Conservation (phyloP, 1,139 yeast genomes). For the Kluyveromyces sp. region DNA sequence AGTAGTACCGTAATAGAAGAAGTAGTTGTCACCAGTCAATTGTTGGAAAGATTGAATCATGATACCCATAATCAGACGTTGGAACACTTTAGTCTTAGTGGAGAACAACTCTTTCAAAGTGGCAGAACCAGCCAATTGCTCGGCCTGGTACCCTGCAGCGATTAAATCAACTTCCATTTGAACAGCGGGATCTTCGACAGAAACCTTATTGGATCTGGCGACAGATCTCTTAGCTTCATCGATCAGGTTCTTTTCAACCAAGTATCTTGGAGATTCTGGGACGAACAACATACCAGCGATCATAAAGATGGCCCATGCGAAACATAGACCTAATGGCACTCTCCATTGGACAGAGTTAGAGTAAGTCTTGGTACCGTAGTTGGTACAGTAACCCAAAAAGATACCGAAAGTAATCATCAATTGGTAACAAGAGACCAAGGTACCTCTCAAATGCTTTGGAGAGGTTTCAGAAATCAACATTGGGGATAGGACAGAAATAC, state of each 20-base stretch:
- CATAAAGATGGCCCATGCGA: slow-evolving; percentile 39
- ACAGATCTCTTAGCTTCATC: slow-evolving; percentile 53
- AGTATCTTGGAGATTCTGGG: slow-evolving; percentile 77
- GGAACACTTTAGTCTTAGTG: slow-evolving; percentile 59
- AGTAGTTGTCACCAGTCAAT: slow-evolving; percentile 66
- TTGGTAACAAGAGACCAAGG: slow-evolving; percentile 57
- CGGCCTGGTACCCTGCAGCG: slow-evolving; percentile 59
- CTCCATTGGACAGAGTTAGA: slow-evolving; percentile 54
- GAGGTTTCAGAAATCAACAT: slow-evolving; percentile 60
- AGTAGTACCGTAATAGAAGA: slow-evolving; percentile 68
- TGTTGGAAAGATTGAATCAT: slow-evolving; percentile 64
- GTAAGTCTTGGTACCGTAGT: slow-evolving; percentile 48
- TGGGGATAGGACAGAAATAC: slow-evolving; percentile 55
- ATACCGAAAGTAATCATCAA: slow-evolving; percentile 59
- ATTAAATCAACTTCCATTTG: slow-evolving; percentile 52
- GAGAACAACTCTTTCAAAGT: slow-evolving; percentile 54
- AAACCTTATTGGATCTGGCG: slow-evolving; percentile 52
- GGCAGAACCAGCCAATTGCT: slow-evolving; percentile 52
- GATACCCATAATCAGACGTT: slow-evolving; percentile 58
- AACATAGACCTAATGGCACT: slow-evolving; percentile 50
- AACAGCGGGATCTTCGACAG: slow-evolving; percentile 51
- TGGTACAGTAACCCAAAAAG: slow-evolving; percentile 56
- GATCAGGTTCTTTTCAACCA: slow-evolving; percentile 45
- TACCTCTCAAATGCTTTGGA: slow-evolving; percentile 64
- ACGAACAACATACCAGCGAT: slow-evolving; percentile 53